Conservation (phyloP, 345 rosid genomes). For the Lumnitzera littorea region DNA sequence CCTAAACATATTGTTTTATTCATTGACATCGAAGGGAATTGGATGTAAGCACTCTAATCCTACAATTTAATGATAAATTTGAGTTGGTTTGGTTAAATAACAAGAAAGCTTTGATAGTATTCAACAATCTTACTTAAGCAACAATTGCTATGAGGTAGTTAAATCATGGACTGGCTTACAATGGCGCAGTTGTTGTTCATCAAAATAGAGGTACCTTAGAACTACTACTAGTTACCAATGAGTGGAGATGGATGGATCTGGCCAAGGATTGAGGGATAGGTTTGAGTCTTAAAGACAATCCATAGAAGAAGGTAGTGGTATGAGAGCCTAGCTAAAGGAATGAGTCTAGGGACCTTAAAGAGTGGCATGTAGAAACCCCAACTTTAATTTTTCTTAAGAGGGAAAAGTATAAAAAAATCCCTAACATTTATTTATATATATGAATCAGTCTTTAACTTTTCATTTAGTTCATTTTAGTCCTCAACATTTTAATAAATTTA, state of each 20-base stretch:
- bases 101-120: slow-evolving; percentile 85
- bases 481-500: too few species aligned
- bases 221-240: slow-evolving; percentile 32
- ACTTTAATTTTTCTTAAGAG: slow-evolving; percentile 40
- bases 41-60: slow-evolving; percentile 67
- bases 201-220: slow-evolving; percentile 30
- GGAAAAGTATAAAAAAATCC: slow-evolving; percentile 7
- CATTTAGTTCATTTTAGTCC: too few species aligned
- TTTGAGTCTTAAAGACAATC: slow-evolving; percentile 30
- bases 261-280: slow-evolving; percentile 24
- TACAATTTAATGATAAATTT: slow-evolving; percentile 91
- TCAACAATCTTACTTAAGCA: slow-evolving; percentile 84
- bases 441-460: too few species aligned
- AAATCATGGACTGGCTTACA: slow-evolving; percentile 74
- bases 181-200: slow-evolving; percentile 50
- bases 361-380: slow-evolving; percentile 34
- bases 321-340: slow-evolving; percentile 45
- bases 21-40: slow-evolving; percentile 83
- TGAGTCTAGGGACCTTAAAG: slow-evolving; percentile 62
- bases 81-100: slow-evolving; percentile 90
- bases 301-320: slow-evolving; percentile 84
- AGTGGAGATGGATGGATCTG: slow-evolving; percentile 46
- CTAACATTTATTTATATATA: too few species aligned
- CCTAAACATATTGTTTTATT: slow-evolving; percentile 85
- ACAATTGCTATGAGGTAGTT: slow-evolving; percentile 96